Evolutionary conservation across 1,284 basidiomycete genomes (phyloP).

Genomic region (Puccinia triticina): DNA sequence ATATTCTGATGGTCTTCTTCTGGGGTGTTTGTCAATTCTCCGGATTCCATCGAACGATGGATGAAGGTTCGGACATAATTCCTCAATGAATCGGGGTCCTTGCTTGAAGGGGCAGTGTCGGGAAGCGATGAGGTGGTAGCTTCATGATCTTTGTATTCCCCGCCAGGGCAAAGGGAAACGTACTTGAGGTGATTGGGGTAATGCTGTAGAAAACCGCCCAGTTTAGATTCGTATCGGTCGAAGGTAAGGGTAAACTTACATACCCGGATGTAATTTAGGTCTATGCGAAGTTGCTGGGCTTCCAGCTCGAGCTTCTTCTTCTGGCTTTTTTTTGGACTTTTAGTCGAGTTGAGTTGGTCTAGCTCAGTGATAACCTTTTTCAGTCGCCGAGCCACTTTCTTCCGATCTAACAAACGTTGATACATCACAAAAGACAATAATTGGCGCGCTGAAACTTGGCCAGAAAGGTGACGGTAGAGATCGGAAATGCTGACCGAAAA

Average conservation of each 20-base stretch:
- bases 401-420: constrained; percentile 16
- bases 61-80: constrained; percentile 43
- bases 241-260: neutral
- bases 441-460: neutral
- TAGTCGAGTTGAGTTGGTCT: constrained; percentile 7
- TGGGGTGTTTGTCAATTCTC: constrained; percentile 19
- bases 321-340: neutral
- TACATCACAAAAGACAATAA: neutral
- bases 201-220: neutral
- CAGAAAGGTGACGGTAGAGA: neutral
- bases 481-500: constrained; percentile 36
- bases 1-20: neutral
- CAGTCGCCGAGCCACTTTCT: constrained; percentile 39
- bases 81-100: constrained; percentile 37
- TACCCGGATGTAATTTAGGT: constrained; percentile 45
- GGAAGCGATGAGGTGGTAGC: constrained; percentile 12
- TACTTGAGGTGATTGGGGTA: constrained; percentile 51
- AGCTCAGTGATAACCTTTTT: constrained; percentile 33
- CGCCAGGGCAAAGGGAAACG: constrained; percentile 49
- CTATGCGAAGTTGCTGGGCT: constrained; percentile 39
- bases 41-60: constrained; percentile 25
- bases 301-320: constrained; percentile 8
- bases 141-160: constrained; percentile 32
- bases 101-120: constrained; percentile 29
- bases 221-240: neutral